Base-by-base conservation (phyloP, 148 eudicot genomes). In the Selenicereus undatus region DNA sequence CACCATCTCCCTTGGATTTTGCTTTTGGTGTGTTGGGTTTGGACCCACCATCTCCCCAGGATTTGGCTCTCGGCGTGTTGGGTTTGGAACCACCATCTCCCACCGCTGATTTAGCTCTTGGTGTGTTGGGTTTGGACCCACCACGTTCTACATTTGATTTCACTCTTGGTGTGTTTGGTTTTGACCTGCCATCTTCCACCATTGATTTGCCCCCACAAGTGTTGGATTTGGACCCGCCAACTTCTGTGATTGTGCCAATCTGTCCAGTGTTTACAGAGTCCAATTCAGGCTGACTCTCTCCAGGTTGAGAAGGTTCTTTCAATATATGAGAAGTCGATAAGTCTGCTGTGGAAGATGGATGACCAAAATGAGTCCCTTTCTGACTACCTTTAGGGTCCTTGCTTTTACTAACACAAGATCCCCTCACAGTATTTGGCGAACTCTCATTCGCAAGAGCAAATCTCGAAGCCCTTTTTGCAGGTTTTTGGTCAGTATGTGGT, bases 151-250 rank as follows among this genome's bases (percentile, higher is more conserved):
- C 83, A 42, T 79, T 73, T 77, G 83, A 54, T 71, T 87, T 85
- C 36, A 74, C 80, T 82, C 68, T 79, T 77, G 86, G 84, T 52
- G 72, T 77, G 60, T 76, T 81, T 68, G 81, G 48, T 82, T 79
- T 82, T 62, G 80, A 54, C 35, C 74, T 18, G 26, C 68, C 79
- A 39, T 65, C 82, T 48, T 82, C 84, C 54, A 74, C 81, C 26
- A 78, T 73, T 79, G 82, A 52, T 71, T 86, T 84, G 39, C 76
- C 81, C 81, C 50, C 79, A 74, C 83, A 84, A 35, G 71, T 76
- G 58, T 73, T 81, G 69, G 81, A 56, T n/a, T 74, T 81, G 69
- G 81, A 56, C n/a, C 73, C 79, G 39, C 66, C 82, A 50, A 51
- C 81, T 84, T 84, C 81, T 43, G 81, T 73, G 29, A 60, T 35